Conservation (phyloP, 768 basidiomycete genomes). For the Suillus variegatus region DNA sequence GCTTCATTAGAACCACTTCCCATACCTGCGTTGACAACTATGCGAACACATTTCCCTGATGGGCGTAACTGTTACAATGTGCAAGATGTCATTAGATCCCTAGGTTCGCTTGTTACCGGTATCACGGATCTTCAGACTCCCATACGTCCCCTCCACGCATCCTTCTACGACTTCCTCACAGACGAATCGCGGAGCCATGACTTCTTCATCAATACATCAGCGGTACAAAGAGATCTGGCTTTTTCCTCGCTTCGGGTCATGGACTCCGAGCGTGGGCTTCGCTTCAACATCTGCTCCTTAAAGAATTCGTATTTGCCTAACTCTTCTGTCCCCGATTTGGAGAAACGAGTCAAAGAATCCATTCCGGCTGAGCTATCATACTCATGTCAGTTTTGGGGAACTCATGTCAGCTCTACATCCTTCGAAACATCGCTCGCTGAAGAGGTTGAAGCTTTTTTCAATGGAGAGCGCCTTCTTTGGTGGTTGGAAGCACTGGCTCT, state of each 20-base stretch:
- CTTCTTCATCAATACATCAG: slow-evolving; percentile 13
- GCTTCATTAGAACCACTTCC: slow-evolving; percentile 6
- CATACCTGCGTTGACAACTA: neutral
- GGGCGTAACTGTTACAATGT: too few relatives aligned
- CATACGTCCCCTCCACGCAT: slow-evolving; percentile 24
- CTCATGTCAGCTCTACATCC: slow-evolving; percentile 24
- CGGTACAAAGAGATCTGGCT: slow-evolving; percentile 9
- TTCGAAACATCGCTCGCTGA: slow-evolving; percentile 3
- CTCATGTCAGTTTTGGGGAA: slow-evolving; percentile 33
- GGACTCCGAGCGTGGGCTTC: slow-evolving; percentile 23
- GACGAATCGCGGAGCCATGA: slow-evolving; percentile 12
- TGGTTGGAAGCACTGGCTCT: slow-evolving; percentile 9
- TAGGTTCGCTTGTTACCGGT: slow-evolving; percentile 10
- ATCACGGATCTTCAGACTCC: neutral
- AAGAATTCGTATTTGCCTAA: slow-evolving; percentile 29
- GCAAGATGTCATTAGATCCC: neutral
- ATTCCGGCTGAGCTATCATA: slow-evolving; percentile 31
- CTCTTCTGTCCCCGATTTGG: slow-evolving; percentile 17
- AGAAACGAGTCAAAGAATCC: slow-evolving; percentile 11
- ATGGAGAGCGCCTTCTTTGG: slow-evolving; percentile 10
- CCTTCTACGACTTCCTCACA: slow-evolving; percentile 28
- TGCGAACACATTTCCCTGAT: neutral
- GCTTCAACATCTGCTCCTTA: slow-evolving; percentile 10
- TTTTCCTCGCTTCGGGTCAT: slow-evolving; percentile 27
- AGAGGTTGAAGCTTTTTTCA: slow-evolving; percentile 22